Base-by-base conservation (phyloP, 257 asterid genomes). In the Prunella vulgaris region DNA sequence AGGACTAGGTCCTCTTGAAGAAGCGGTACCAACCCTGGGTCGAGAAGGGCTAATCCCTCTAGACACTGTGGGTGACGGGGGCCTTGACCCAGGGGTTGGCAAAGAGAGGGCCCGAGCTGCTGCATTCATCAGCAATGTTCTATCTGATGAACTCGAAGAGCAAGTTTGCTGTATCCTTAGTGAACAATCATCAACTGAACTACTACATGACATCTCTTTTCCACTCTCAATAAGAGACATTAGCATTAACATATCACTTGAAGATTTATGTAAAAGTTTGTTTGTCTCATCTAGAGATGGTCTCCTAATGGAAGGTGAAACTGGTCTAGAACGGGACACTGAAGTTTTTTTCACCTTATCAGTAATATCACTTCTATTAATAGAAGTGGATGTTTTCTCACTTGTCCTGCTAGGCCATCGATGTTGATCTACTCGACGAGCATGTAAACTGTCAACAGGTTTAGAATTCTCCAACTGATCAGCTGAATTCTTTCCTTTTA, bases 1-100 rank as follows among this genome's bases (percentile, higher is more conserved):
- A 62, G 97, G 96, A 82, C 96, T 86, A 32, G 88, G 75, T 46
- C 92, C 93, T 78, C 96, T 82, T 14, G 91, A 84, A 70, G 88
- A 68, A 62, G 82, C 77, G 57, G 62, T 77, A 24, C 40, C 73
- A 66, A 70, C 60, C 81, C 66, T 87, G 27, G 71, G 33, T 60
- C 87, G 84, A 64, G 88, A 80, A 51, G 96, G 96, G 76, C 87
- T 87, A 62, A 73, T 40, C 67, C 90, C 91, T 82, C 86, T 78
- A 72, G 88, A 84, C 35, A 70, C 72, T 56, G 87, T 75, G 58
- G 89, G 96, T n/a, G 97, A 92, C 3, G 82, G 44, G 22, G 91
- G 84, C 10, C 87, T 87, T 32, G 92, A 83, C 56, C 82, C 81
- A 7, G 79, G 76, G 74, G 70, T 32, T 20, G 80, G 69, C 69